phyloP scores from a whole-genome alignment of 2,329 filamentous ascomycete species.

The Fusarium algeriense region DNA sequence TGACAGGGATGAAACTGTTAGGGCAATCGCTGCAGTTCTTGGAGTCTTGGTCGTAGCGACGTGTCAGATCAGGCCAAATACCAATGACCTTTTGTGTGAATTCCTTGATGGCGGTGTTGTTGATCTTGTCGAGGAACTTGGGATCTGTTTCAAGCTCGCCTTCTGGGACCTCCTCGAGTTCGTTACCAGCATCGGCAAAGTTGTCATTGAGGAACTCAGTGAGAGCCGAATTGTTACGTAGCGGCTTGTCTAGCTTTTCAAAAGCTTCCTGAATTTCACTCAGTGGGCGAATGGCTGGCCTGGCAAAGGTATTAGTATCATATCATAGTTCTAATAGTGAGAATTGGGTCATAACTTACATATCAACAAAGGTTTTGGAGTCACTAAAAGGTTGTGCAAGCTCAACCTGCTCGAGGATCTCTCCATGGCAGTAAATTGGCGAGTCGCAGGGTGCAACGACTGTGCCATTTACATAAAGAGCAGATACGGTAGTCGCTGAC shows the following conservation, averaged over 20 bases:
- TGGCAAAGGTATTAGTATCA: conserved; percentile 44
- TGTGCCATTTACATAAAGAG: conserved; percentile 70
- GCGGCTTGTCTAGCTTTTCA: conserved; percentile 68
- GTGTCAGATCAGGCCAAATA: conserved; percentile 77
- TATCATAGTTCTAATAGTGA: conserved; percentile 6
- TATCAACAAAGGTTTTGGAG: conserved; percentile 79
- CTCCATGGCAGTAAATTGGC: conserved; percentile 75
- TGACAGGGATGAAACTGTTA: conserved; percentile 74
- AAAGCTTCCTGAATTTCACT: conserved; percentile 73
- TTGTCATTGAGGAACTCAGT: conserved; percentile 71
- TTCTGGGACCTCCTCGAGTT: conserved; percentile 66
- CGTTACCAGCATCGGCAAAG: conserved; percentile 73
- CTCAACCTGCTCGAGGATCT: conserved; percentile 72
- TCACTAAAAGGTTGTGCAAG: conserved; percentile 73
- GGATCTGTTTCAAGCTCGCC: conserved; percentile 67
- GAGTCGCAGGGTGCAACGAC: conserved; percentile 75
- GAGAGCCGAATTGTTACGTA: conserved; percentile 73
- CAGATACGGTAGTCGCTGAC: conserved; percentile 51
- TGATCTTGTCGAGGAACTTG: conserved; percentile 67
- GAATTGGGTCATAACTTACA: conserved; percentile 58
- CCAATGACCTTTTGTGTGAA: conserved; percentile 74
- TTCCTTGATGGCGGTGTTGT: conserved; percentile 69
- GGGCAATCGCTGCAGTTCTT: conserved; percentile 70
- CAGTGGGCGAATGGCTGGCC: conserved; percentile 70
- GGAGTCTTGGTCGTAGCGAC: conserved; percentile 65